A percentile compares a stretch with the other conserved stretches of the same genome.
phyloP scores from a whole-genome alignment of 1,139 yeast species.

The Protomyces pachydermus region DNA sequence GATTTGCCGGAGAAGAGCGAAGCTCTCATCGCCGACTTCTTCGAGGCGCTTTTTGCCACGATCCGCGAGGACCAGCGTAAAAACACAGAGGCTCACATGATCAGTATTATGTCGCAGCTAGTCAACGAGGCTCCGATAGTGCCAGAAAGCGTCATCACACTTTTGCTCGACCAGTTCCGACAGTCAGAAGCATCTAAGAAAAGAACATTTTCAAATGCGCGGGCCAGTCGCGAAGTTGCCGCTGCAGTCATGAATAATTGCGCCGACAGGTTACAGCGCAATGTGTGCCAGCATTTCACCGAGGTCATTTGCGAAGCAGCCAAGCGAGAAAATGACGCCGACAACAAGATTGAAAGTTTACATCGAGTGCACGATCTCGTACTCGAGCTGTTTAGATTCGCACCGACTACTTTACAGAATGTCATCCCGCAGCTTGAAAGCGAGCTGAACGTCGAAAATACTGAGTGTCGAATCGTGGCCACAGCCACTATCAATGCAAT shows the following conservation, averaged over 20 bases:
- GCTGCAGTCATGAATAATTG: constrained; percentile 65
- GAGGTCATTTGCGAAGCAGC: constrained; percentile 50
- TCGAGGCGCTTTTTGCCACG: constrained; percentile 59
- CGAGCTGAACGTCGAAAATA: constrained; percentile 65
- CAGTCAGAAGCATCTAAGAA: not conserved
- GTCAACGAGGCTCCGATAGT: constrained; percentile 66
- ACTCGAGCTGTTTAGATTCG: constrained; percentile 67
- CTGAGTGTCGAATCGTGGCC: constrained; percentile 58
- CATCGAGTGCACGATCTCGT: constrained; percentile 59
- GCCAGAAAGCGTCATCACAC: constrained; percentile 58
- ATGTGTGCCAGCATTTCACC: constrained; percentile 73
- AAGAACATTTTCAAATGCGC: not conserved
- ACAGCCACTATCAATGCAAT: constrained; percentile 70
- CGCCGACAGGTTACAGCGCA: constrained; percentile 69
- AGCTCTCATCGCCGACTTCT: constrained; percentile 51
- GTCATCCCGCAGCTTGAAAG: constrained; percentile 78
- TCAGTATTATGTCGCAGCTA: constrained; percentile 70
- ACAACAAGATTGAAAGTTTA: constrained; percentile 42
- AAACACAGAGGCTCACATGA: constrained; percentile 53
- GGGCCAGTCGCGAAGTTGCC: constrained; percentile 47
- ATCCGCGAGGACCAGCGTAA: constrained; percentile 38
- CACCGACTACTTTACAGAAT: constrained; percentile 69
- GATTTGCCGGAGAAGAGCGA: constrained; percentile 63
- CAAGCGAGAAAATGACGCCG: constrained; percentile 34
- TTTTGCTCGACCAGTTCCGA: constrained; percentile 53